Percentiles rank a stretch among this genome's conserved stretches.
Evolutionary conservation across 148 eudicot species (phyloP).

Genomic region (Spergularia marina): DNA sequence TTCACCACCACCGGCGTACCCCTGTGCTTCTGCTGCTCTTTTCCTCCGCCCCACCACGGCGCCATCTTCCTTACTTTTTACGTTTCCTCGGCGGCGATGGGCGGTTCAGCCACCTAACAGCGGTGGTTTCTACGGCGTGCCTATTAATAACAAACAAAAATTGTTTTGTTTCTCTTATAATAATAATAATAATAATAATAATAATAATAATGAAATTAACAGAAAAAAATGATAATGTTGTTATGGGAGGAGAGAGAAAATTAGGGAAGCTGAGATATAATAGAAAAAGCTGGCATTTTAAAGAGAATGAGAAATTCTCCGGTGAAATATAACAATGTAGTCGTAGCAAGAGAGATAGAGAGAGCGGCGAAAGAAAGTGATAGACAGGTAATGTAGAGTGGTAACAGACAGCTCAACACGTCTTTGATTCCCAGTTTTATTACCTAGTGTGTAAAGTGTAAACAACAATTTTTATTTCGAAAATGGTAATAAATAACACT

Average conservation of each 20-base stretch:
- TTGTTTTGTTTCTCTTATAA: too few relatives aligned
- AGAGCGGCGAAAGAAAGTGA: constrained; percentile 25
- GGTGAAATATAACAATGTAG: background rate
- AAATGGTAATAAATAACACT: too few relatives aligned
- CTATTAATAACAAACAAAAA: too few relatives aligned
- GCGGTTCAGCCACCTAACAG: too few relatives aligned
- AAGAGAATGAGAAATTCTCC: background rate
- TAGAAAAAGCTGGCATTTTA: too few relatives aligned
- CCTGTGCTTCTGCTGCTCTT: constrained; percentile 44
- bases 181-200: too few relatives aligned
- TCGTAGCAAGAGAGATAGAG: background rate
- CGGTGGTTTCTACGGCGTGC: too few relatives aligned
- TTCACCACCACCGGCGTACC: constrained; percentile 92
- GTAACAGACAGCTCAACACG: constrained; percentile 43
- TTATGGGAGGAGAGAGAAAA: background rate
- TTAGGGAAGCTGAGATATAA: too few relatives aligned
- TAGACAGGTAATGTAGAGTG: constrained; percentile 16
- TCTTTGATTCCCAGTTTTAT: constrained; percentile 14
- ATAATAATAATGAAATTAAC: too few relatives aligned
- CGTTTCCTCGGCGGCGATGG: too few relatives aligned
- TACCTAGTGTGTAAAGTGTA: too few relatives aligned
- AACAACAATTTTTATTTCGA: background rate
- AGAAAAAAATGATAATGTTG: background rate
- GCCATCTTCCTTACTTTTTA: constrained; percentile 36
- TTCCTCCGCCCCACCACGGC: constrained; percentile 60